These are phyloP conservation scores for Cerioporus squamosus DNA, from an alignment of 1,284 basidiomycete species.

Conservation along the genomic window DNA sequence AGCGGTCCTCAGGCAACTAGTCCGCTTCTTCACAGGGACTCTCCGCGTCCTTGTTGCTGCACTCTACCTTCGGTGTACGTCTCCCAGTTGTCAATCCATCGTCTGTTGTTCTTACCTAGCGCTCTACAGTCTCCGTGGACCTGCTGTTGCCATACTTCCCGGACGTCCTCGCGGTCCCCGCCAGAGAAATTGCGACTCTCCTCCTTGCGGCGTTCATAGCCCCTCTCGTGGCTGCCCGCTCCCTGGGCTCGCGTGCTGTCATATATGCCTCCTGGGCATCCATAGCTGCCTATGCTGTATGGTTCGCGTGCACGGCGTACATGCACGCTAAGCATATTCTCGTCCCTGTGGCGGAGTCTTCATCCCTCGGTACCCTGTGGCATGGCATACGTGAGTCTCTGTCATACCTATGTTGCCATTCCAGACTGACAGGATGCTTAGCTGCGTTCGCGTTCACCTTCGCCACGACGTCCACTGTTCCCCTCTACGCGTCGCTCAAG, in stretches of 20 bases:
- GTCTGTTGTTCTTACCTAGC: background rate
- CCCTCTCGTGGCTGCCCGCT: conserved; percentile 55
- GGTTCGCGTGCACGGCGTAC: conserved; percentile 57
- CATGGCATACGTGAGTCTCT: conserved; percentile 61
- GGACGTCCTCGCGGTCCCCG: conserved; percentile 32
- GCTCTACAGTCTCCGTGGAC: conserved; percentile 52
- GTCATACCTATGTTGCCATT: no score
- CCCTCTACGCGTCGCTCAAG: conserved; percentile 64
- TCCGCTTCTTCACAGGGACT: conserved; percentile 46
- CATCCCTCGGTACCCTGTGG: conserved; percentile 57
- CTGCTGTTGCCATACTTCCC: conserved; percentile 51
- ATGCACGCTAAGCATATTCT: conserved; percentile 52
- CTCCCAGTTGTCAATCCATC: background rate
- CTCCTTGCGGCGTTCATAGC: conserved; percentile 47
- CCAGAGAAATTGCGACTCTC: conserved; percentile 39
- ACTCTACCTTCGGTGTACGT: conserved; percentile 69
- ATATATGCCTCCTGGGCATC: conserved; percentile 63
- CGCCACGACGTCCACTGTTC: conserved; percentile 63
- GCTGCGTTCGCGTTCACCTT: conserved; percentile 66
- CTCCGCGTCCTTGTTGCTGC: conserved; percentile 56
- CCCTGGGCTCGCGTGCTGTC: conserved; percentile 55
- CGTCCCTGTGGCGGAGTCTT: conserved; percentile 40
- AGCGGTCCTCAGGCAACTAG: conserved; percentile 36
- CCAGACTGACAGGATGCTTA: conserved; percentile 22
- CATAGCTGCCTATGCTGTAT: conserved; percentile 57